Evolutionary conservation across 805 yeast genomes (phyloP).

Genomic region (Trichomonascus vanleenenianus): DNA sequence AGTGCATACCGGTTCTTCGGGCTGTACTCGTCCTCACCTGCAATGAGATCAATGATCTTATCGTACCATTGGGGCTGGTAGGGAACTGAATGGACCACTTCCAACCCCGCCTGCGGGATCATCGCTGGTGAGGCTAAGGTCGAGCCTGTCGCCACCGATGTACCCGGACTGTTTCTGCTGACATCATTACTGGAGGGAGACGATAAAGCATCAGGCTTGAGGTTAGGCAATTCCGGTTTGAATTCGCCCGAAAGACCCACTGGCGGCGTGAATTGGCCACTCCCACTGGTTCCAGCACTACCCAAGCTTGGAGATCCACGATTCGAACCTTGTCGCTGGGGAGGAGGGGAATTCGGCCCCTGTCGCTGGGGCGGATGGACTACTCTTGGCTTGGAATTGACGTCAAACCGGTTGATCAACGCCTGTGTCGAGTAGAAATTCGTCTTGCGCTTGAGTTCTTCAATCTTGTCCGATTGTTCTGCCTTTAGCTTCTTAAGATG

Average conservation of each 20-base stretch:
- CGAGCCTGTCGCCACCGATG: not conserved
- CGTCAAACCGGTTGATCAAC: constrained; percentile 59
- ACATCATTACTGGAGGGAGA: not conserved
- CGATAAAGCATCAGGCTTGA: not conserved
- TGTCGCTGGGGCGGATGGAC: not conserved
- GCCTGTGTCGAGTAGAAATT: constrained; percentile 70
- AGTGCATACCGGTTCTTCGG: constrained; percentile 60
- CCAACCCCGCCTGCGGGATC: not conserved
- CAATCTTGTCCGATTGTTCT: constrained; percentile 48
- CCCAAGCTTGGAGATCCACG: not conserved
- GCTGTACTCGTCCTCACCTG: constrained; percentile 59
- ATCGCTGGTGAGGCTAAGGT: not conserved
- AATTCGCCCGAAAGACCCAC: not conserved
- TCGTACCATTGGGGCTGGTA: constrained; percentile 34
- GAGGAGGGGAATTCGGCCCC: not conserved
- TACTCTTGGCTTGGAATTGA: too few species aligned
- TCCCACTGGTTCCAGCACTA: not conserved
- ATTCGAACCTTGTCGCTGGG: not conserved
- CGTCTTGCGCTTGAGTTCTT: constrained; percentile 62
- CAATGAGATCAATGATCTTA: constrained; percentile 34
- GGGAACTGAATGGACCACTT: constrained; percentile 4
- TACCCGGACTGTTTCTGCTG: not conserved
- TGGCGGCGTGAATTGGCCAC: not conserved
- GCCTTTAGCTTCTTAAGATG: constrained; percentile 32
- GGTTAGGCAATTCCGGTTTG: not conserved